phyloP scores from a whole-genome alignment of 1,284 basidiomycete genomes.

The Tremellales sp. region DNA sequence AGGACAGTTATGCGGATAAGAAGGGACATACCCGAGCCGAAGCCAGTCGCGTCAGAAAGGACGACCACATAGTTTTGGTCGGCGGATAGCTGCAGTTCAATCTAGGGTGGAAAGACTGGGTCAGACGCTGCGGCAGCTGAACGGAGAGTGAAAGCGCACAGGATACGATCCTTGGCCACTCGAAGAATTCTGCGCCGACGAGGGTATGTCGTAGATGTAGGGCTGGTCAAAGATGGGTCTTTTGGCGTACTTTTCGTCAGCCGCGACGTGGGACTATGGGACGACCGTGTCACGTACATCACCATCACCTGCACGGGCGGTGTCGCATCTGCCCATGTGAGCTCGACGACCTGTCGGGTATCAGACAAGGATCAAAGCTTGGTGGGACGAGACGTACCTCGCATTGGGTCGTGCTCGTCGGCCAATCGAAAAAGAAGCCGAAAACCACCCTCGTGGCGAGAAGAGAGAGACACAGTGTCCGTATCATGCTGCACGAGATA shows the following conservation, averaged over 20 bases:
- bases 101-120: conserved; percentile 13
- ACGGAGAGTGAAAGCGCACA: conserved; percentile 6
- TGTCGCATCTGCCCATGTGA: conserved; percentile 23
- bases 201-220: conserved; percentile 31
- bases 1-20: not conserved
- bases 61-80: conserved; percentile 25
- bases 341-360: conserved; percentile 14
- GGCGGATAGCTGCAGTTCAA: conserved; percentile 19
- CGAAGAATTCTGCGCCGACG: conserved; percentile 15
- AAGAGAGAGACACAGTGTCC: no score
- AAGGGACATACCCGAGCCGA: conserved; percentile 20
- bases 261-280: not conserved
- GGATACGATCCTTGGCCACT: conserved; percentile 14
- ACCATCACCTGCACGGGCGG: conserved; percentile 28
- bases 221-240: conserved; percentile 29
- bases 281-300: conserved; percentile 19
- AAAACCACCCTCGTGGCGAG: no score
- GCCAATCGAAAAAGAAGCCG: conserved; percentile 31
- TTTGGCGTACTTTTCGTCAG: not conserved
- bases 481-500: no score
- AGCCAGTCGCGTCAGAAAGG: conserved; percentile 26
- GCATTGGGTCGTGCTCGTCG: conserved; percentile 19
- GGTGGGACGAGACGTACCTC: conserved; percentile 17
- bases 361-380: not conserved
- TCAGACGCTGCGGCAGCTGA: not conserved